A percentile compares a stretch with the other conserved stretches of the same genome.
Evolutionary conservation across 192 early-diverging fungal species (phyloP).

Genomic region (Chytriomyces hyalinus): DNA sequence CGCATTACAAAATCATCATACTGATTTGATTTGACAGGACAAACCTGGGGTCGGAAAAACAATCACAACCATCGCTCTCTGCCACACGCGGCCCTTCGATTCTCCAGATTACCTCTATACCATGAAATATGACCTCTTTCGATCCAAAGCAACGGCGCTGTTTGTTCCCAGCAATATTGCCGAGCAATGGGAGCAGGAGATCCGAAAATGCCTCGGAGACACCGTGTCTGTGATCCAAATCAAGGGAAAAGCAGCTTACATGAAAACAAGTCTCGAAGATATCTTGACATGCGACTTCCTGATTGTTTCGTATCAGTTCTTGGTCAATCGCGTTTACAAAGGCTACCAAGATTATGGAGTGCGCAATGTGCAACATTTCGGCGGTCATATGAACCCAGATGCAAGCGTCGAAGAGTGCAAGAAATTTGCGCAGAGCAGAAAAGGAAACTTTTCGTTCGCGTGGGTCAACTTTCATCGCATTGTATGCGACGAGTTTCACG

Average conservation of each 20-base stretch:
- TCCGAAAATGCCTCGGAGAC: background rate
- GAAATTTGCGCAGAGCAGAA: background rate
- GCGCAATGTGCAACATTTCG: too few species aligned
- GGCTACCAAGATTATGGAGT: too few species aligned
- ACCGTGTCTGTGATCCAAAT: background rate
- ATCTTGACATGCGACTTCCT: background rate
- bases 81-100: slow-evolving; percentile 17
- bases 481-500: slow-evolving; percentile 30
- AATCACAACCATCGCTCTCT: slow-evolving; percentile 23
- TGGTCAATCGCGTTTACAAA: background rate
- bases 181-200: background rate
- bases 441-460: slow-evolving; percentile 15
- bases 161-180: background rate
- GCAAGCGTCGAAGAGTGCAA: background rate
- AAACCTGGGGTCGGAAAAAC: slow-evolving; percentile 30
- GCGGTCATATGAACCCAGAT: too few species aligned
- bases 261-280: background rate
- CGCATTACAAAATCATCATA: background rate
- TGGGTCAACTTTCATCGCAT: slow-evolving; percentile 27
- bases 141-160: background rate
- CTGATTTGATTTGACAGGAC: slow-evolving; percentile 4
- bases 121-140: background rate
- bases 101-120: slow-evolving; percentile 6
- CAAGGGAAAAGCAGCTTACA: background rate
- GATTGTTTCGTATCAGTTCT: background rate